Conservation (phyloP, 225 moss, liverwort and hornwort species). For the Pseudisothecium myosuroides region DNA sequence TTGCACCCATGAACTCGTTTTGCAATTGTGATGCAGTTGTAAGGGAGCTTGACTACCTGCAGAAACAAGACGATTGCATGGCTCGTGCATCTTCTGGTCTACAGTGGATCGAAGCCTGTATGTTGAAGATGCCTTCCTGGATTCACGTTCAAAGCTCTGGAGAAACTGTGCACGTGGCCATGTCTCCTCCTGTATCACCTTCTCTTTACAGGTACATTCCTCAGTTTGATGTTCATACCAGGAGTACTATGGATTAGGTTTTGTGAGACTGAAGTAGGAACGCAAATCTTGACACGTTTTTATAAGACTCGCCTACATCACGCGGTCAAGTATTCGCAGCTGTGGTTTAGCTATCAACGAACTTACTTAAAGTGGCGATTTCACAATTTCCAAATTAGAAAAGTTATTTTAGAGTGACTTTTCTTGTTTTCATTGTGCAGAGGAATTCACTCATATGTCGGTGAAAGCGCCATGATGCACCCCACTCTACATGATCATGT, state of each 20-base stretch:
- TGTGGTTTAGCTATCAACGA: neutral
- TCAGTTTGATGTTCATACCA: neutral
- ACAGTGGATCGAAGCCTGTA: constrained; percentile 74
- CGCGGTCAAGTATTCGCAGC: neutral
- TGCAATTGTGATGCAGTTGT: constrained; percentile 44
- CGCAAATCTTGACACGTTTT: neutral
- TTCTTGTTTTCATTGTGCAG: constrained; percentile 2
- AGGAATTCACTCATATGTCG: neutral
- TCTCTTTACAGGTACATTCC: constrained; percentile 10
- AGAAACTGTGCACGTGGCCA: constrained; percentile 47
- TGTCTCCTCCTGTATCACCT: constrained; percentile 63
- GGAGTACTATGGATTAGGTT: neutral
- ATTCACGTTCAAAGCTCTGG: constrained; percentile 81
- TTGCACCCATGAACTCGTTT: neutral
- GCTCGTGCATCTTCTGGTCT: constrained; percentile 38
- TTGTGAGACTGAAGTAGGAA: neutral
- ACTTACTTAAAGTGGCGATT: neutral
- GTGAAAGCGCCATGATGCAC: constrained; percentile 44
- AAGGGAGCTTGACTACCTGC: constrained; percentile 66
- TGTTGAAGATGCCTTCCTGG: constrained; percentile 59
- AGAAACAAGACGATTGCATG: constrained; percentile 20
- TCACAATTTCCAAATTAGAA: neutral
- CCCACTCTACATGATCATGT: constrained; percentile 68
- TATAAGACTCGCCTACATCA: neutral
- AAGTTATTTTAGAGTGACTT: neutral